Evolutionary conservation across 129 eudicot species (phyloP).

Genomic region (Centaurea solstitialis): DNA sequence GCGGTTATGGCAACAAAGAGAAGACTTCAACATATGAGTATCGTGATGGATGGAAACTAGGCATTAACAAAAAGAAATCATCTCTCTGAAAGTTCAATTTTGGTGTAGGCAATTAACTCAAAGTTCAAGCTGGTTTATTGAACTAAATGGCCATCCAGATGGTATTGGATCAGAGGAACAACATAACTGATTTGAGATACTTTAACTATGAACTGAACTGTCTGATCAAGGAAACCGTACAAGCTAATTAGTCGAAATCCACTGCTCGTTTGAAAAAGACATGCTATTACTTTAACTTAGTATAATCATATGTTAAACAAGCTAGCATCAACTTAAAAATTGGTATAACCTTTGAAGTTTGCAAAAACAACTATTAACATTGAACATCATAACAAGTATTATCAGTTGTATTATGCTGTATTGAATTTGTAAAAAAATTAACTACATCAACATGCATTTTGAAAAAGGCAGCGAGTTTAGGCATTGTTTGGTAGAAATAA

Average conservation of each 20-base stretch:
- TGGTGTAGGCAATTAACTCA: background rate
- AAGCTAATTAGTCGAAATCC: background rate
- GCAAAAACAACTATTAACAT: background rate
- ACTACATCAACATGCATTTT: background rate
- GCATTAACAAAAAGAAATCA: too few species aligned
- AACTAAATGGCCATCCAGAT: background rate
- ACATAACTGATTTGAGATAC: background rate
- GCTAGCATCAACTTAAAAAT: background rate
- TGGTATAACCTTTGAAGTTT: background rate
- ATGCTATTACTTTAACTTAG: background rate
- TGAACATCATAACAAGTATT: background rate
- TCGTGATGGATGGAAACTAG: background rate
- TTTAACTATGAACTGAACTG: background rate
- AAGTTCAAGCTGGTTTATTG: background rate
- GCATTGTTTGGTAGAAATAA: too few species aligned
- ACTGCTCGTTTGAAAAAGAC: background rate
- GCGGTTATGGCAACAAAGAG: background rate
- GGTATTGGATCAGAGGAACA: background rate
- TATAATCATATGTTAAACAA: constrained; percentile 13
- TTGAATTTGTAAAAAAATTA: background rate
- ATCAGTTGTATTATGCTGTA: background rate
- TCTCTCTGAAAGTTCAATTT: too few species aligned
- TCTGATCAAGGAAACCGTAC: background rate
- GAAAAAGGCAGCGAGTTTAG: background rate
- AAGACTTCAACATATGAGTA: background rate